Evolutionary conservation across 768 basidiomycete species (phyloP), one percentile per base, ranked within the genome.

Genomic region (Coprinellus aureogranulatus): DNA sequence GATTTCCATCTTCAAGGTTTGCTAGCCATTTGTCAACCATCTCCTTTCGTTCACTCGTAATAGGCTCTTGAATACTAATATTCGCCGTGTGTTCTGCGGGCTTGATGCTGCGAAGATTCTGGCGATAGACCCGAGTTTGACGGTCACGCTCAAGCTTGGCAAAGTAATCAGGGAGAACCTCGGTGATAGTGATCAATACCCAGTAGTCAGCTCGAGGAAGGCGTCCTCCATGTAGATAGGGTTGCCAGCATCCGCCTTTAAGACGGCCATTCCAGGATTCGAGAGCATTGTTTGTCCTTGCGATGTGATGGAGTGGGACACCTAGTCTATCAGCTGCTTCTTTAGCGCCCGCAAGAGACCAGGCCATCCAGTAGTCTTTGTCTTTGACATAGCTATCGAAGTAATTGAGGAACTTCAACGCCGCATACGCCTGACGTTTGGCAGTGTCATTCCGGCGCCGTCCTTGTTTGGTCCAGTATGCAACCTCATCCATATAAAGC

Each of bases 231-330:
- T 64, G 67, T 20, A 57, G 59, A 46, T 66, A 68, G n/a, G 63
- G 60, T 16, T 45, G 37, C 51, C 55, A 70, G 55, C 70, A 69
- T 39, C 61, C 65, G 3, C 54, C 54, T 56, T 74, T 74, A 41
- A 73, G 55, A 20, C 61, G 63, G 1, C 70, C 68, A 51, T 75
- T 74, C 57, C 71, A 72, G 0, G 67, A 70, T 60, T 75, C 74
- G 2, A 75, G 66, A 44, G 65, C 68, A 58, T 75, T 75, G 18
- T 66, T 75, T 1, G 73, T 75, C 10, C 67, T 66, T 11, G 67
- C 53, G 22, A 75, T 55, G 4, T 45, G 30, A 6, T 59, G 42
- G 9, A 71, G 28, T 1, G 68, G 60, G 11, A 67, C 50, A 18
- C 57, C 55, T n/a, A 75, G 63, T 11, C 27, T 37, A 22, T 45